phyloP scores from a whole-genome alignment of 2,329 filamentous ascomycete genomes.

The Claviceps sp. region DNA sequence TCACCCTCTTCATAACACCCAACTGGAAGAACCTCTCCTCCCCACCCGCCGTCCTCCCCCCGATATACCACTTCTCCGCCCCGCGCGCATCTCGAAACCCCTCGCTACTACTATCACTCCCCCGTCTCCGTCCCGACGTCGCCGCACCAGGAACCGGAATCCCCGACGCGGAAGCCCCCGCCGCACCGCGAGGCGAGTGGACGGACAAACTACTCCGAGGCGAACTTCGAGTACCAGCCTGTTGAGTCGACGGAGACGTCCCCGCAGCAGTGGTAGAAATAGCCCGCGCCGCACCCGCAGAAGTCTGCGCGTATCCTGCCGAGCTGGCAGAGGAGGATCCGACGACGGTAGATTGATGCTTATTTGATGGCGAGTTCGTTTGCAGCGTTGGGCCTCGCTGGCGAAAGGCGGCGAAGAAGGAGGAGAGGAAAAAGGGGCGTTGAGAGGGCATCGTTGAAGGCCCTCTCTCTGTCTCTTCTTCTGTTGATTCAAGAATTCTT shows the following conservation, averaged over 20 bases:
- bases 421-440: constrained; percentile 42
- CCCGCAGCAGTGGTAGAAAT: constrained; percentile 13
- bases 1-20: constrained; percentile 58
- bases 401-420: constrained; percentile 42
- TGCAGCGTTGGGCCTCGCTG: constrained; percentile 28
- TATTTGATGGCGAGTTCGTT: constrained; percentile 22
- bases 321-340: constrained; percentile 14
- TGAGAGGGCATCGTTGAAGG: constrained; percentile 32
- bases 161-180: constrained; percentile 8
- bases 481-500: not conserved
- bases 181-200: constrained; percentile 14
- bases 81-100: constrained; percentile 62
- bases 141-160: constrained; percentile 28
- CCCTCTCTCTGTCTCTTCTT: not conserved
- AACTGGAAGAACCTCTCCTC: constrained; percentile 74
- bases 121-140: constrained; percentile 36
- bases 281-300: constrained; percentile 10
- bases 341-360: constrained; percentile 17
- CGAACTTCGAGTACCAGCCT: constrained; percentile 13
- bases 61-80: constrained; percentile 71
- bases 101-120: constrained; percentile 63
- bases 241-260: constrained; percentile 11
- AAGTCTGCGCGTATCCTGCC: constrained; percentile 9
- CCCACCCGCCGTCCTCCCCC: constrained; percentile 60
- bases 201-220: constrained; percentile 17